A percentile compares a stretch with the other conserved stretches of the same genome.
phyloP scores from a whole-genome alignment of 192 early-diverging fungal species.

The Dissophora globulifera region DNA sequence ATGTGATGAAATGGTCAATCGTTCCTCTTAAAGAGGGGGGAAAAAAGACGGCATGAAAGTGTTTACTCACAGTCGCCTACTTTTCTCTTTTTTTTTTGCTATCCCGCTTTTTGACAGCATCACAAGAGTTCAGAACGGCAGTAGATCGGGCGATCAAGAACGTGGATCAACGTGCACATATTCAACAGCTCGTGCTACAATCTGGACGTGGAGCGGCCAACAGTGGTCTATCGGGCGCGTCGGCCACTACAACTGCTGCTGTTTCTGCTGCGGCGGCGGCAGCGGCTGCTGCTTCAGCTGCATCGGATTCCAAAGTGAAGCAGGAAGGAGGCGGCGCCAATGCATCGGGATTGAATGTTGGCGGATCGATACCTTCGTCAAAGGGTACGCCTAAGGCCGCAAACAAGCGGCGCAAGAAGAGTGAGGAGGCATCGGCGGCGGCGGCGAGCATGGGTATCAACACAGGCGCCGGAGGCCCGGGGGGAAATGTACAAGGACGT shows the following conservation, averaged over 20 bases:
- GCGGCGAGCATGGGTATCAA: conserved; percentile 46
- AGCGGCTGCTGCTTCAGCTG: not conserved
- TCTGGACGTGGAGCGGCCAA: conserved; percentile 11
- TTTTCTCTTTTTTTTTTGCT: no score
- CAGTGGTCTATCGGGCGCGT: not conserved
- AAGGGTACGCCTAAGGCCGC: conserved; percentile 21
- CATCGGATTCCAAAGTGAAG: conserved; percentile 18
- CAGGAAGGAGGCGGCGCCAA: conserved; percentile 14
- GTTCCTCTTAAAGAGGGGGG: no score
- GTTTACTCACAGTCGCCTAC: no score
- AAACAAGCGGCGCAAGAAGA: conserved; percentile 46
- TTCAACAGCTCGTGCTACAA: conserved; percentile 5
- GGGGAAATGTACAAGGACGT: not conserved
- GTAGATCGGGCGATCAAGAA: conserved; percentile 31
- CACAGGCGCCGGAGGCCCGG: conserved; percentile 10
- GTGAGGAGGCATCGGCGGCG: conserved; percentile 33
- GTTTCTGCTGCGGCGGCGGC: no score
- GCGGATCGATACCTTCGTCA: not conserved
- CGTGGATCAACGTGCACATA: conserved; percentile 22
- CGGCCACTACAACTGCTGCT: not conserved
- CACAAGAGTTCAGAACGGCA: conserved; percentile 31
- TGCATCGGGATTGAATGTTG: not conserved
- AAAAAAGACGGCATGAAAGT: no score
- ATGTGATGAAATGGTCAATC: no score
- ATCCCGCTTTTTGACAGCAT: no score